Evolutionary conservation across 2,329 filamentous ascomycete species (phyloP).

Genomic region (Penicillium oxalicum): DNA sequence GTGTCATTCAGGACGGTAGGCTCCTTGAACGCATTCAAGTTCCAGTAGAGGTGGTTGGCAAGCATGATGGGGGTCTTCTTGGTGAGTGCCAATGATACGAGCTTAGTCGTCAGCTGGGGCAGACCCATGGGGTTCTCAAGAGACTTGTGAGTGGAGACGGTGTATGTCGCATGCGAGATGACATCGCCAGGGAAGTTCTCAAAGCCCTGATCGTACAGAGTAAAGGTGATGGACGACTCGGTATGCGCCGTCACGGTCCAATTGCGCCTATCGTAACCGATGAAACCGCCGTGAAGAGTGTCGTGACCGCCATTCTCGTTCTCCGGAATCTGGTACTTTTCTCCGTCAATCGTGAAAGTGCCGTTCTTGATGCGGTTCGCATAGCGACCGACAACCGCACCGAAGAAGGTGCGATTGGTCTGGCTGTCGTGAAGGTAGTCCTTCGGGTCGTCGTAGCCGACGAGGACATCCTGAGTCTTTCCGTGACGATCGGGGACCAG

Average conservation of each 20-base stretch:
- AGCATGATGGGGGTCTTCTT: slow-evolving; percentile 47
- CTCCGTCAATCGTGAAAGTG: slow-evolving; percentile 47
- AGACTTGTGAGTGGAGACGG: slow-evolving; percentile 34
- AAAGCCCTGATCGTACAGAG: slow-evolving; percentile 39
- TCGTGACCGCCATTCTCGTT: slow-evolving; percentile 49
- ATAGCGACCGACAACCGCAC: slow-evolving; percentile 47
- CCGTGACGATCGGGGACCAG: slow-evolving; percentile 48
- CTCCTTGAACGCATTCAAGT: slow-evolving; percentile 45
- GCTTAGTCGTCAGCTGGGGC: slow-evolving; percentile 40
- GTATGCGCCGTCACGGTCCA: slow-evolving; percentile 44
- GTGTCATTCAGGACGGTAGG: slow-evolving; percentile 41
- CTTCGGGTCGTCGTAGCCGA: slow-evolving; percentile 46
- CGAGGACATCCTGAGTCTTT: slow-evolving; percentile 43
- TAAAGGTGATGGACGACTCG: slow-evolving; percentile 42
- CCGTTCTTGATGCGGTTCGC: slow-evolving; percentile 54
- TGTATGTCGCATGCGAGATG: slow-evolving; percentile 43
- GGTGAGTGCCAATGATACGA: slow-evolving; percentile 42
- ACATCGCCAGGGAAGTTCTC: slow-evolving; percentile 45
- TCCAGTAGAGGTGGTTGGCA: slow-evolving; percentile 49
- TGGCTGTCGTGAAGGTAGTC: slow-evolving; percentile 42
- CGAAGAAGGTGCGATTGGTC: slow-evolving; percentile 46
- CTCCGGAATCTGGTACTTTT: slow-evolving; percentile 43
- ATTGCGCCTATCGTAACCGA: slow-evolving; percentile 46
- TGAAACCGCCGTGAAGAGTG: slow-evolving; percentile 48
- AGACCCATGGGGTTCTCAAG: slow-evolving; percentile 36